phyloP scores from a whole-genome alignment of 176 grass and related monocot genomes.

The Bothriochloa decipiens region DNA sequence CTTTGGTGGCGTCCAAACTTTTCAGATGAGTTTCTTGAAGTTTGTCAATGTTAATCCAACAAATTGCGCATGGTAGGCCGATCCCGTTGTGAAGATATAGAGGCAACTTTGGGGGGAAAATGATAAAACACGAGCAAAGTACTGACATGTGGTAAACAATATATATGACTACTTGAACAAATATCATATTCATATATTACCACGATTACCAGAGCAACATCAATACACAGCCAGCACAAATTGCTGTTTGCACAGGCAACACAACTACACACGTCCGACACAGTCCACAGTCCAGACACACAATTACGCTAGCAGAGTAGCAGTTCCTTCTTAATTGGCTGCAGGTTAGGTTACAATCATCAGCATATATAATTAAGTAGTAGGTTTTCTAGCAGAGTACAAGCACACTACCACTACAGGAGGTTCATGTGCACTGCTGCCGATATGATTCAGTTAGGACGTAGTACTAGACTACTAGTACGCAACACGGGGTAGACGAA shows the following conservation, averaged over 20 bases:
- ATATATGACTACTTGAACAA: background rate
- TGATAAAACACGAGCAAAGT: too few relatives aligned
- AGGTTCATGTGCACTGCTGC: conserved; percentile 30
- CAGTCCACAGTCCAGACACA: background rate
- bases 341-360: conserved; percentile 38
- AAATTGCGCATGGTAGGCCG: too few relatives aligned
- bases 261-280: conserved; percentile 15
- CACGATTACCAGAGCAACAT: conserved; percentile 23
- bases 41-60: too few relatives aligned
- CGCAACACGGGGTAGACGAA: background rate
- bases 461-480: background rate
- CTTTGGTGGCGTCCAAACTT: too few relatives aligned
- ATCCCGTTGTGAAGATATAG: too few relatives aligned
- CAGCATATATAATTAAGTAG: conserved; percentile 24
- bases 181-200: conserved; percentile 46
- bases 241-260: conserved; percentile 29
- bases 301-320: conserved; percentile 9
- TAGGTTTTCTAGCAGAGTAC: conserved; percentile 36
- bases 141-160: background rate
- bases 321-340: conserved; percentile 32
- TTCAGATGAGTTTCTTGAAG: too few relatives aligned
- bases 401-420: background rate
- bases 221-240: conserved; percentile 18
- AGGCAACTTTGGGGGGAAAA: too few relatives aligned
- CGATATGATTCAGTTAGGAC: conserved; percentile 17